A percentile compares a stretch with the other conserved stretches of the same genome.
These are phyloP conservation scores for Suillus hirtellus DNA, from an alignment of 768 basidiomycete species.

Conservation along the genomic window DNA sequence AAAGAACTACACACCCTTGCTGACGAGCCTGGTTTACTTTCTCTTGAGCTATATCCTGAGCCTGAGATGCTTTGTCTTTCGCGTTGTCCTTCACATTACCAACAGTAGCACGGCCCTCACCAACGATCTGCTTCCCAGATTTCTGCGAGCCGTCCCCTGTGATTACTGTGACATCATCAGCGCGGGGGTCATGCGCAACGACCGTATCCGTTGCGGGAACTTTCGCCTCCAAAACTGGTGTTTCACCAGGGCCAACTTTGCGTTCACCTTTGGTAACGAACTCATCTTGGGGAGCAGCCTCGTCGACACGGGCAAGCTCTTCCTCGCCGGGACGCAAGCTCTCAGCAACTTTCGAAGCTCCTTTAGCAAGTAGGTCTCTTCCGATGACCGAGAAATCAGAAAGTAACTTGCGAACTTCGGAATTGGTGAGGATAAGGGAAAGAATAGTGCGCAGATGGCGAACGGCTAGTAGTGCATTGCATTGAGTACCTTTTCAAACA, in stretches of 20 bases:
- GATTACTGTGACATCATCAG: constrained; percentile 40
- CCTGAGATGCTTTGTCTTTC: constrained; percentile 10
- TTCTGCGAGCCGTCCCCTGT: constrained; percentile 36
- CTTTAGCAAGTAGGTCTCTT: constrained; percentile 79
- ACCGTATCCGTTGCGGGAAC: constrained; percentile 46
- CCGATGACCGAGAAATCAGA: constrained; percentile 77
- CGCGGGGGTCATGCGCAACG: constrained; percentile 52
- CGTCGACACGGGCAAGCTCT: constrained; percentile 61
- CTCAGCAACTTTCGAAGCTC: constrained; percentile 69
- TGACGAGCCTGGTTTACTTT: constrained; percentile 8
- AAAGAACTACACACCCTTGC: constrained; percentile 18
- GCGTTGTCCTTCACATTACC: constrained; percentile 16
- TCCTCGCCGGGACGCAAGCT: constrained; percentile 66
- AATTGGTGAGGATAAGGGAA: constrained; percentile 87
- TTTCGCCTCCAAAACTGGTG: constrained; percentile 47
- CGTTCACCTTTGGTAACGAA: constrained; percentile 53
- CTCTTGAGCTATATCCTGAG: constrained; percentile 11
- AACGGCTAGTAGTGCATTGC: constrained; percentile 52
- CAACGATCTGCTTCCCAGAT: constrained; percentile 26
- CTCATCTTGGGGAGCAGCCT: constrained; percentile 65
- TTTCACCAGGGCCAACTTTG: constrained; percentile 44
- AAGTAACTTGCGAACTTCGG: constrained; percentile 87
- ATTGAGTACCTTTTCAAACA: constrained; percentile 12
- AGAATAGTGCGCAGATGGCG: constrained; percentile 87
- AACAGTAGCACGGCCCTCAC: constrained; percentile 19